Evolutionary conservation across 192 early-diverging fungal species (phyloP), one percentile per base, ranked within the genome.

Genomic region (Entomortierella parvispora): DNA sequence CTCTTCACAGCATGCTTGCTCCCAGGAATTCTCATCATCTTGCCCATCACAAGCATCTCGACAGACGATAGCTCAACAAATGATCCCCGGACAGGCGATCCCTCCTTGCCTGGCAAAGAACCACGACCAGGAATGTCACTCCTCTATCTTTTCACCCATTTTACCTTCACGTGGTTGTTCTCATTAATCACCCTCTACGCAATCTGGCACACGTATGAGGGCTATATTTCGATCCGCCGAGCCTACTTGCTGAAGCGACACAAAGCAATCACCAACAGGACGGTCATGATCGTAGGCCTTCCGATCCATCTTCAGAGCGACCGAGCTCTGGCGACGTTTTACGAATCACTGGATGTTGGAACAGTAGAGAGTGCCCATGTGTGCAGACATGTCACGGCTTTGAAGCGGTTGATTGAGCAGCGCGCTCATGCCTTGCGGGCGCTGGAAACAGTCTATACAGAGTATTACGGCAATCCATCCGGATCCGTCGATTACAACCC

Each of bases 391-490:
- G 87, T 90, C 23, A 77, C 83, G 14, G 55, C 82, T 23, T 79
- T 94, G 40, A 80, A 84, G 25, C 84, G 87, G 23, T 61, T 83
- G 5, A 87, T 89, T 15, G 70, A 86, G 40, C 81, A 85, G 62
- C 69, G 93, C 11, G 85, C 90, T 8, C 44, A 72, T 46, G 82
- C 64, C 42, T 65, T 94, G 43, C 62, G 83, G 12, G 68, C 60
- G 3, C 61, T 92, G 62, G 93, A 94, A 62, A 51, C 65, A 2
- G 84, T 84, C 4, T 90, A 89, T 52, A 77, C 77, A 47, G 45
- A 80, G 52, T 86, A 88, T 33, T 88, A 90, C 75, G 90, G 90
- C 8, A 94, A 94, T 62, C 93, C 93, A 1, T 92, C 90, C 51
- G 34, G 64, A 32, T 82, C 85, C 54, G 76, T 81, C 2, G 86